Evolutionary conservation across 2,329 filamentous ascomycete species (phyloP), one percentile per base, ranked within the genome.

Genomic region (Orbilia quercus): DNA sequence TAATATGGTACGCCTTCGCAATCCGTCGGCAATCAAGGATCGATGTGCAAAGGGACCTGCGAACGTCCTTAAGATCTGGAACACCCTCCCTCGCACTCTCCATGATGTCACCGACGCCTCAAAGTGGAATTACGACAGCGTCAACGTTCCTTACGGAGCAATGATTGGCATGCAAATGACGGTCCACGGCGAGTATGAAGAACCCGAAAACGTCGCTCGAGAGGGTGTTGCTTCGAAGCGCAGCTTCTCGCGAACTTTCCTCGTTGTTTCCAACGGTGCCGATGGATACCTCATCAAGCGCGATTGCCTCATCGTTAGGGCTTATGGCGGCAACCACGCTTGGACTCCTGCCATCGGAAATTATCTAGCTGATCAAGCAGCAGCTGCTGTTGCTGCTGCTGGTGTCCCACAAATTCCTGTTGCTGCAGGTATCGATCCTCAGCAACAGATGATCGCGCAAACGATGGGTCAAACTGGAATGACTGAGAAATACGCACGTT

Each of bases 101-200:
- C 92, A 96, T 79, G 85, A 90, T 77, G 85, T 96, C 75, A 82
- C 85, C 0, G 86, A 91, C 50, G 81, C 88, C 11, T 84, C 86
- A 78, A 90, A 92, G 77, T 96, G 92, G 84, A 86, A 92, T 58
- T 88, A 96, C 79, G 92, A 96, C 80, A 93, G 91, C 76, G 89
- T 92, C 77, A 85, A 89, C 14, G 83, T 93, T 34, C 86, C 89
- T 1, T 88, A 89, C 34, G 84, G 96, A 22, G 91, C 91, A 2
- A 91, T 94, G 18, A 90, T 91, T 75, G 91, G 92, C 6, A 86
- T 96, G 75, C 85, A 91, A 54, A 86, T 96, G 76, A 89, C 86
- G 6, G 85, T 94, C n/a, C 90, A 95, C 77, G 91, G 92, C 75
- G 90, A 94, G 78, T 96, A 92, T 72, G 88, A 94, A 53, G 92